A percentile compares a stretch with the other conserved stretches of the same genome.
Evolutionary conservation across 2,329 filamentous ascomycete species (phyloP).

Genomic region (Dactylellina parvicollis): DNA sequence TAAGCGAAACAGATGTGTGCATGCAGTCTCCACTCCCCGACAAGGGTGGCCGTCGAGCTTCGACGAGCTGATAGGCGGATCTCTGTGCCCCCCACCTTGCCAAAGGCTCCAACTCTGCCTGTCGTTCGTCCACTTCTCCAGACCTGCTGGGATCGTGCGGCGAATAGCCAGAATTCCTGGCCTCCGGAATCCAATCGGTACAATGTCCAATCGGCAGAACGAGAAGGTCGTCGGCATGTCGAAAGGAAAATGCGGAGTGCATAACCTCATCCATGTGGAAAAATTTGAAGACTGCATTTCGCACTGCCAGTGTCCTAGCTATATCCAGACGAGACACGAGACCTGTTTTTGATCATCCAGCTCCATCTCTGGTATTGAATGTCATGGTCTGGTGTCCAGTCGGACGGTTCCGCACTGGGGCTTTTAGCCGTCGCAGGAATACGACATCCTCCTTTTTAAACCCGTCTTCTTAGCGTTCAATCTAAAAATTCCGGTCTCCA

Average conservation of each 20-base stretch:
- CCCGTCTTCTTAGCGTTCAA: background rate
- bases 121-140: background rate
- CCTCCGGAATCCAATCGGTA: constrained; percentile 18
- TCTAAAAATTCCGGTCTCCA: too few species aligned
- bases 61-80: constrained; percentile 40
- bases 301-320: constrained; percentile 20
- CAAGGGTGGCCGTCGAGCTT: constrained; percentile 16
- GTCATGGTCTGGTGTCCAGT: constrained; percentile 15
- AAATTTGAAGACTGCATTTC: constrained; percentile 36
- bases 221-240: constrained; percentile 21
- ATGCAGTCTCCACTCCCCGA: constrained; percentile 36
- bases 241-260: constrained; percentile 48
- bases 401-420: constrained; percentile 40
- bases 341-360: constrained; percentile 1
- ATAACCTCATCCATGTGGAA: constrained; percentile 7
- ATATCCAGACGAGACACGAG: constrained; percentile 17
- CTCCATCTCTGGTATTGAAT: constrained; percentile 1
- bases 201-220: constrained; percentile 32
- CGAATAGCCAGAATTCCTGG: constrained; percentile 14
- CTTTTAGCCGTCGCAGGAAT: constrained; percentile 38
- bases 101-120: constrained; percentile 4
- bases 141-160: constrained; percentile 1
- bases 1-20: constrained; percentile 37
- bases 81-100: constrained; percentile 32
- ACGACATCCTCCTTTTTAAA: constrained; percentile 8